Conservation (phyloP, 2,329 filamentous ascomycete genomes). For the Fusarium buharicum region DNA sequence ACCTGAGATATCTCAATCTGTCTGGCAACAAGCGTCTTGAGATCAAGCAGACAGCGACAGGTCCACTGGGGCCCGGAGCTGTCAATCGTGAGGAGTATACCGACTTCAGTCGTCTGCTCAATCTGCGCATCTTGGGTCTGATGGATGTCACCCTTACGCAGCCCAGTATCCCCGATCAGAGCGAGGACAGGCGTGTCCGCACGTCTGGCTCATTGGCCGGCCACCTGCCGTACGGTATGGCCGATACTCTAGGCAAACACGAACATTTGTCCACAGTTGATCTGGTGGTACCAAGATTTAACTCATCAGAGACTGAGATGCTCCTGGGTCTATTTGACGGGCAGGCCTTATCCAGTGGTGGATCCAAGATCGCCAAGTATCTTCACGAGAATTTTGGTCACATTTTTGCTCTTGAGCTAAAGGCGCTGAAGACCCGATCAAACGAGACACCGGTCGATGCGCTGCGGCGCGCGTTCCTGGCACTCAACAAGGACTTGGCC, state of each 20-base stretch:
- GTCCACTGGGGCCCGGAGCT: slow-evolving; percentile 61
- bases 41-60: slow-evolving; percentile 72
- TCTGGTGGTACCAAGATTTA: slow-evolving; percentile 91
- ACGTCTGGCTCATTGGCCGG: slow-evolving; percentile 97
- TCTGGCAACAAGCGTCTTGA: slow-evolving; percentile 97
- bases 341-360: slow-evolving; percentile 85
- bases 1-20: slow-evolving; percentile 92
- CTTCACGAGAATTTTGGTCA: slow-evolving; percentile 94
- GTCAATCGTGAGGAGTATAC: slow-evolving; percentile 75
- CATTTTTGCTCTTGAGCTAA: slow-evolving; percentile 84
- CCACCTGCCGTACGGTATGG: slow-evolving; percentile 95
- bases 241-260: slow-evolving; percentile 89
- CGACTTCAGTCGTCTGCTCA: slow-evolving; percentile 86
- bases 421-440: slow-evolving; percentile 71
- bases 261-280: slow-evolving; percentile 97
- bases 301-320: slow-evolving; percentile 88
- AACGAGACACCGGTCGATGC: slow-evolving; percentile 85
- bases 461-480: slow-evolving; percentile 84
- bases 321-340: slow-evolving; percentile 97
- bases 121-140: slow-evolving; percentile 87
- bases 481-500: slow-evolving; percentile 93
- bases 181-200: slow-evolving; percentile 91
- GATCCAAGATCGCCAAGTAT: slow-evolving; percentile 96
- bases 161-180: slow-evolving; percentile 92
- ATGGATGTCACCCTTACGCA: slow-evolving; percentile 99